These are phyloP conservation scores for Eragrostis tef DNA, from an alignment of 202 grass and related monocot species.

Conservation along the genomic window DNA sequence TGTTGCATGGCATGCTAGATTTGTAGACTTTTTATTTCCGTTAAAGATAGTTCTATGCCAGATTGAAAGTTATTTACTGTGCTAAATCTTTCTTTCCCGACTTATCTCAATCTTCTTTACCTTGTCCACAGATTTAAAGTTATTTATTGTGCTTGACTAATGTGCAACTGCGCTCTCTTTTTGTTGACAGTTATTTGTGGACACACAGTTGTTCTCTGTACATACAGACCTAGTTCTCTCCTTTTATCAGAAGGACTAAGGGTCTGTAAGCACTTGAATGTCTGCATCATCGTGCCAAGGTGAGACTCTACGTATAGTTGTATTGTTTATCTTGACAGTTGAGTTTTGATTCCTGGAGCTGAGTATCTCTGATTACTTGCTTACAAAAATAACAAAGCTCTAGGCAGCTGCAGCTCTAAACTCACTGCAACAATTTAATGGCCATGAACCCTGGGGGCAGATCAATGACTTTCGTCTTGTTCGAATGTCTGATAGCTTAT, in stretches of 20 bases:
- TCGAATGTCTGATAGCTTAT: conserved; percentile 6
- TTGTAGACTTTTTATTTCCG: background rate
- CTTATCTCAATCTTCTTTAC: too few species aligned
- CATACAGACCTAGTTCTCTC: conserved; percentile 99
- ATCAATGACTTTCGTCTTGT: background rate
- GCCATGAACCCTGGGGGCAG: background rate
- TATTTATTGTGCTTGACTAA: conserved; percentile 1
- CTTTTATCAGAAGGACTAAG: conserved; percentile 99
- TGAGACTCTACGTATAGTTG: conserved; percentile 18
- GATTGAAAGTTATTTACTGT: background rate
- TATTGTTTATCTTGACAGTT: background rate
- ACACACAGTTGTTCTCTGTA: conserved; percentile 98
- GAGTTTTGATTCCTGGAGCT: background rate
- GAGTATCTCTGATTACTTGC: background rate
- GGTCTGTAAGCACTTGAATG: conserved; percentile 37
- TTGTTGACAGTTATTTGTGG: conserved; percentile 79
- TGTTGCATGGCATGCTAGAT: background rate
- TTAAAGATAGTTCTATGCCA: background rate
- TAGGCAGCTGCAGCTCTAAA: background rate
- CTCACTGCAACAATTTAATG: conserved; percentile 12
- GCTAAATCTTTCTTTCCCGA: too few species aligned
- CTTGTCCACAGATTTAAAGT: too few species aligned
- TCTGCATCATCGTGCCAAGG: conserved; percentile 50
- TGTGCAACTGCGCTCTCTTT: conserved; percentile 19
- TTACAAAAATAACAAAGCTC: conserved; percentile 6